Percentiles rank a stretch among this genome's conserved stretches.
Conservation (phyloP, 345 rosid genomes). For the Eucalyptus victrix region DNA sequence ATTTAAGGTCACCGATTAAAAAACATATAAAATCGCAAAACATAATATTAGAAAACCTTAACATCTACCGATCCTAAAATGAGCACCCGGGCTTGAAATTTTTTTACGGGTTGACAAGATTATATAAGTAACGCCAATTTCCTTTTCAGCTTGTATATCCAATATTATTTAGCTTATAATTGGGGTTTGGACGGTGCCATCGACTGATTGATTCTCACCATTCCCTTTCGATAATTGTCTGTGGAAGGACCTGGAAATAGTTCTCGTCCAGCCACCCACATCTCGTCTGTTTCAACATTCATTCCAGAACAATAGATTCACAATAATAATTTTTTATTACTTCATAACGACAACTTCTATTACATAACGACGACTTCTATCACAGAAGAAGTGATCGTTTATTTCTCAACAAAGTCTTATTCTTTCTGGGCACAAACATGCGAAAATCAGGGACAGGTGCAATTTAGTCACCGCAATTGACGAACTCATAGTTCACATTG, state of each 20-base stretch:
- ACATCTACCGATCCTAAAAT: no score
- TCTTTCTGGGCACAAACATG: background rate
- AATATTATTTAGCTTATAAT: no score
- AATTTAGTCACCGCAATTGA: slow-evolving; percentile 9
- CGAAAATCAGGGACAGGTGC: background rate
- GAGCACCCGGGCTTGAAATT: background rate
- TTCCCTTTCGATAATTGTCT: background rate
- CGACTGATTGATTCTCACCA: background rate
- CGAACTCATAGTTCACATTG: slow-evolving; percentile 19
- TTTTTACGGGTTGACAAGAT: background rate
- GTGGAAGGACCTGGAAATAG: background rate
- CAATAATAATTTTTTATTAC: background rate
- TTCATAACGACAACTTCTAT: background rate
- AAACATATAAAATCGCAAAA: no score
- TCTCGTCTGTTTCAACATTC: no score
- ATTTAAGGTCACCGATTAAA: no score
- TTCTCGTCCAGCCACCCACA: background rate
- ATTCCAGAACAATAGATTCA: background rate
- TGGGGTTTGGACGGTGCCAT: background rate
- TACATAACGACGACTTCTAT: background rate
- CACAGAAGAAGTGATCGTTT: background rate
- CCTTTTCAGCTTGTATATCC: background rate
- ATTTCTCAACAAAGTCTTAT: background rate
- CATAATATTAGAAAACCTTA: no score
- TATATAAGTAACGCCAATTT: no score